Evolutionary conservation across 164 flowering plant species (phyloP).

Genomic region (Protea cynaroides): DNA sequence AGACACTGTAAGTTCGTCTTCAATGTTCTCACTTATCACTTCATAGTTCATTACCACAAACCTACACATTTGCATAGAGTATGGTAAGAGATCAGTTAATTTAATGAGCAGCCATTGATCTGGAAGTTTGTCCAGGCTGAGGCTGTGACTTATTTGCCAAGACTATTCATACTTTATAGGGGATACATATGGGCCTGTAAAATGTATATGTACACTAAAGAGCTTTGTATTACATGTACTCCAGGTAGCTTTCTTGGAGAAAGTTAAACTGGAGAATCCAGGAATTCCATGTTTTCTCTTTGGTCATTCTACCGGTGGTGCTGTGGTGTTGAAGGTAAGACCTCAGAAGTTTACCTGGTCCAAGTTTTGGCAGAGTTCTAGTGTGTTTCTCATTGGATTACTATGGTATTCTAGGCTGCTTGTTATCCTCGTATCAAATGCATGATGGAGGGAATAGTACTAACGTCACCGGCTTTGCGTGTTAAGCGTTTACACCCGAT

Average conservation of each 20-base stretch:
- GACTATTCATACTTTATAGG: too few species aligned
- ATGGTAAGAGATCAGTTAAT: neutral
- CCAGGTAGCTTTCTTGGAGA: conserved; percentile 78
- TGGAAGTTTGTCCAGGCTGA: neutral
- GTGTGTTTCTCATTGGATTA: neutral
- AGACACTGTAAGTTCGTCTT: conserved; percentile 69
- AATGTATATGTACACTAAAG: neutral
- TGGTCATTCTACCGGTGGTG: conserved; percentile 99
- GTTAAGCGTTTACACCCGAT: conserved; percentile 96
- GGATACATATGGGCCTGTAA: neutral
- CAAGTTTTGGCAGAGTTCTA: neutral
- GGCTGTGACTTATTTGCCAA: neutral
- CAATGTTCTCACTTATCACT: neutral
- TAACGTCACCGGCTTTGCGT: conserved; percentile 95
- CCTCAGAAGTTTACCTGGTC: neutral
- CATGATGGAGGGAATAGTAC: conserved; percentile 79
- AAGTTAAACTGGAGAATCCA: conserved; percentile 71
- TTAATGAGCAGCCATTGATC: neutral
- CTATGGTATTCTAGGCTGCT: conserved; percentile 57
- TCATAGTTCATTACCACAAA: neutral
- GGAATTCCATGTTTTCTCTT: conserved; percentile 88
- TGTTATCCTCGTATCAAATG: conserved; percentile 55
- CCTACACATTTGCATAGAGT: neutral
- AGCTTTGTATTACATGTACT: conserved; percentile 2
- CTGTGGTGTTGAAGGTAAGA: conserved; percentile 89